Evolutionary conservation across 2,329 filamentous ascomycete species (phyloP).

Genomic region (Monilinia laxa): DNA sequence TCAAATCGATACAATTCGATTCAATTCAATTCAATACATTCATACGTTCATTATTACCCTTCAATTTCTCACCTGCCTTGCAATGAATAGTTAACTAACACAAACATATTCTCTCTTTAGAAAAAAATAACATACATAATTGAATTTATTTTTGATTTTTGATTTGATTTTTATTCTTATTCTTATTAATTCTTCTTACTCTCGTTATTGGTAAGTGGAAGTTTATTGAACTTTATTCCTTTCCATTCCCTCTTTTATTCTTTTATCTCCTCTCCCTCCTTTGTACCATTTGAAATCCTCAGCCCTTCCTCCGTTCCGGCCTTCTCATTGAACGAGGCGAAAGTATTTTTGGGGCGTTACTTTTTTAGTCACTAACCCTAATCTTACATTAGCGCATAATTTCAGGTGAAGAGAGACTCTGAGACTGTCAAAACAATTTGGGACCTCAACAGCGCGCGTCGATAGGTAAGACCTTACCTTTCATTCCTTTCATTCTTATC

Average conservation of each 20-base stretch:
- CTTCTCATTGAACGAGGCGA: constrained; percentile 9
- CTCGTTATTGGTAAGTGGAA: constrained; percentile 1
- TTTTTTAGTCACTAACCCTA: constrained; percentile 25
- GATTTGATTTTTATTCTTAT: not conserved
- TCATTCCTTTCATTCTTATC: constrained; percentile 20
- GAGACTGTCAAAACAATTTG: constrained; percentile 24
- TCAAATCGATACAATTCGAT: not conserved
- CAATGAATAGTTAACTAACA: constrained; percentile 13
- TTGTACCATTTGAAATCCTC: constrained; percentile 3
- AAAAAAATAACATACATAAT: not conserved
- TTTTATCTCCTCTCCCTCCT: not conserved
- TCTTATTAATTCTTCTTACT: not conserved
- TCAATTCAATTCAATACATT: too few relatives aligned
- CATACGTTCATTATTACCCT: too few relatives aligned
- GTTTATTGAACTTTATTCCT: not conserved
- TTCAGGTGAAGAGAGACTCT: constrained; percentile 23
- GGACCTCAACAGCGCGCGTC: constrained; percentile 31
- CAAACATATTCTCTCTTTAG: constrained; percentile 9
- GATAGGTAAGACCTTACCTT: constrained; percentile 41
- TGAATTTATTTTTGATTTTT: not conserved
- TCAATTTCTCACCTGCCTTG: not conserved
- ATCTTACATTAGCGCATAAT: constrained; percentile 23
- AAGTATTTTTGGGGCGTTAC: constrained; percentile 22
- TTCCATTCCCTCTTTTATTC: not conserved
- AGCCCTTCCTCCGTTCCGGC: not conserved